A percentile compares a stretch with the other conserved stretches of the same genome.
These are phyloP conservation scores for Chaetomium sp. DNA, from an alignment of 2,329 filamentous ascomycete species.

Conservation along the genomic window DNA sequence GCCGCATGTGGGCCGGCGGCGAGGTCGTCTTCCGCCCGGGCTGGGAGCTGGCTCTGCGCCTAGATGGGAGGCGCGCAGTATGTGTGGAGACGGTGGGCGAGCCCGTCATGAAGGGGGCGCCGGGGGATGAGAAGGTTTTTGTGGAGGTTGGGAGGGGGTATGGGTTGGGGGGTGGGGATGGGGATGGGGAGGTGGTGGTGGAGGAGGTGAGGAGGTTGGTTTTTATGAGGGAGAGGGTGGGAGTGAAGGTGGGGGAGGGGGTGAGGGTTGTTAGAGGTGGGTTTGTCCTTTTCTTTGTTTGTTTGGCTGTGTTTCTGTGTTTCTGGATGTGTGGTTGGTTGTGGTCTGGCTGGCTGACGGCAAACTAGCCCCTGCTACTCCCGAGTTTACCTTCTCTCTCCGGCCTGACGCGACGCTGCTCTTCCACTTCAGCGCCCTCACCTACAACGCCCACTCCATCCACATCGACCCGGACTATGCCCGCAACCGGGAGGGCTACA, in stretches of 20 bases:
- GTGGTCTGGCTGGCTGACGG: not conserved
- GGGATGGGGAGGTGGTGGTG: slow-evolving; percentile 41
- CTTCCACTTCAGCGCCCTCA: slow-evolving; percentile 88
- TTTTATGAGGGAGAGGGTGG: slow-evolving; percentile 49
- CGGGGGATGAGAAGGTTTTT: slow-evolving; percentile 51
- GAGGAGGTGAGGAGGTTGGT: slow-evolving; percentile 55
- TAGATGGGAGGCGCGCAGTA: slow-evolving; percentile 45
- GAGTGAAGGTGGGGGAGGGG: slow-evolving; percentile 28
- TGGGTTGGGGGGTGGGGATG: slow-evolving; percentile 11
- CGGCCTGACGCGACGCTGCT: slow-evolving; percentile 71
- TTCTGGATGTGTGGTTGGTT: not conserved
- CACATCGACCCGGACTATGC: slow-evolving; percentile 78
- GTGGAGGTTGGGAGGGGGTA: slow-evolving; percentile 56
- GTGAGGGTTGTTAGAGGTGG: slow-evolving; percentile 32
- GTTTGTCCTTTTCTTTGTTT: slow-evolving; percentile 13
- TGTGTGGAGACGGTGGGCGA: slow-evolving; percentile 52
- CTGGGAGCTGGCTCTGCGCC: slow-evolving; percentile 36
- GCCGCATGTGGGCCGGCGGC: slow-evolving; percentile 90
- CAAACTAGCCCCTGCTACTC: slow-evolving; percentile 40
- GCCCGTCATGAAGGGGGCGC: slow-evolving; percentile 30
- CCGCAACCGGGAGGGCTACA: slow-evolving; percentile 71
- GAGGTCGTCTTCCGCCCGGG: slow-evolving; percentile 57
- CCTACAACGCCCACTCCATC: slow-evolving; percentile 89
- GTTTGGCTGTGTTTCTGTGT: not conserved
- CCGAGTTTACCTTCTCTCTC: slow-evolving; percentile 53